A percentile compares a stretch with the other conserved stretches of the same genome.
These are phyloP conservation scores for Penicillium verrucosum DNA, from an alignment of 2,329 filamentous ascomycete species.

Conservation along the genomic window DNA sequence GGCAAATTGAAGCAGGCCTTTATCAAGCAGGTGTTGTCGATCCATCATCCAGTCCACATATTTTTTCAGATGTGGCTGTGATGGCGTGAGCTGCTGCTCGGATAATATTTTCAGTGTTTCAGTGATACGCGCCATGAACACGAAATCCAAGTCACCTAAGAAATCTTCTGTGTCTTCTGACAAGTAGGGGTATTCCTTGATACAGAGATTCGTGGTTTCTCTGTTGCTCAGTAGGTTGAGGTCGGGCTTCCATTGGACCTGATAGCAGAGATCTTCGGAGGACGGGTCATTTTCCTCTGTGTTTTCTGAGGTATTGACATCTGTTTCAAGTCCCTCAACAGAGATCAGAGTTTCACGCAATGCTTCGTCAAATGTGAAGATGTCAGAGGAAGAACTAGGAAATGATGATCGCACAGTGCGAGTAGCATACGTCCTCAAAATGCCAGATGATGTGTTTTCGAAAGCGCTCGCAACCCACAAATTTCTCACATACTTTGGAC, in stretches of 20 bases:
- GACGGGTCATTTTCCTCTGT: neutral
- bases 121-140: neutral
- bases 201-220: neutral
- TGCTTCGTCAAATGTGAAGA: neutral
- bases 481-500: neutral
- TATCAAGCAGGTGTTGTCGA: neutral
- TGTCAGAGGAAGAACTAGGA: neutral
- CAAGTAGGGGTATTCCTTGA: neutral
- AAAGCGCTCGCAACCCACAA: neutral
- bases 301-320: neutral
- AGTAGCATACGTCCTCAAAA: neutral
- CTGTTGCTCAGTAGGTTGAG: neutral
- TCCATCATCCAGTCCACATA: constrained; percentile 10
- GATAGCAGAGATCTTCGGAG: neutral
- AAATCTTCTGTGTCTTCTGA: neutral
- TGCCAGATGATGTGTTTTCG: neutral
- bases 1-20: no score
- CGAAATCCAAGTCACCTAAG: neutral
- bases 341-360: neutral
- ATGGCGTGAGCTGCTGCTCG: neutral
- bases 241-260: constrained; percentile 13
- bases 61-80: constrained; percentile 3
- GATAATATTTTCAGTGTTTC: neutral
- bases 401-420: neutral
- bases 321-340: neutral